Percentiles rank a stretch among this genome's conserved stretches.
Conservation (phyloP, 164 flowering plant species). For the Amborella trichopoda region DNA sequence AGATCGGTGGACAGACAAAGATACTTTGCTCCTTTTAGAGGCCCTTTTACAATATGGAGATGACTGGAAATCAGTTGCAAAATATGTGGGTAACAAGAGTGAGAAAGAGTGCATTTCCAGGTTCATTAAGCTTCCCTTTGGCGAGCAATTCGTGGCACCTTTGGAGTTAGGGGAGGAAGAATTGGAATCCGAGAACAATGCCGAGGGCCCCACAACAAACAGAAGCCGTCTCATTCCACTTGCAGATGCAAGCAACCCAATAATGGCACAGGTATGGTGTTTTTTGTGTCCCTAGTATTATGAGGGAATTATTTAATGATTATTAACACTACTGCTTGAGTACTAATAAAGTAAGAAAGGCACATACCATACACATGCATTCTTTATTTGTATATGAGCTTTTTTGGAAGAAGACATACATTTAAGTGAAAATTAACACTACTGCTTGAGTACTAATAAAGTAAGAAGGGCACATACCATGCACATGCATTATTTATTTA, state of each 20-base stretch:
- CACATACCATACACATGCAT: background rate
- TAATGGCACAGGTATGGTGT: constrained; percentile 74
- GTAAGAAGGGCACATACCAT: background rate
- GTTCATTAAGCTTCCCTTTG: constrained; percentile 84
- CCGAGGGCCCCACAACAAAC: constrained; percentile 23
- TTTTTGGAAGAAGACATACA: background rate
- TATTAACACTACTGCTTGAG: background rate
- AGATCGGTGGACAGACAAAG: constrained; percentile 78
- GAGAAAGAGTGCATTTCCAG: constrained; percentile 78
- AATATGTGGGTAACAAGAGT: constrained; percentile 70
- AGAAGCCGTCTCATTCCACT: constrained; percentile 71
- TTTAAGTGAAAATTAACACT: background rate
- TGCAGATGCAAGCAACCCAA: constrained; percentile 95
- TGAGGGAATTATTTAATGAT: background rate
- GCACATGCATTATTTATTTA: background rate
- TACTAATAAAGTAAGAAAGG: background rate
- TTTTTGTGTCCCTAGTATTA: background rate
- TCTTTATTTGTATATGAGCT: background rate
- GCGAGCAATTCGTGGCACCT: constrained; percentile 52
- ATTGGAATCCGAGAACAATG: constrained; percentile 11
- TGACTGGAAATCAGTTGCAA: constrained; percentile 89
- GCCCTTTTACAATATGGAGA: constrained; percentile 78
- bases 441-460: background rate
- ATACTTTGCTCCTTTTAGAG: constrained; percentile 82
- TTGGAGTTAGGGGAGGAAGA: constrained; percentile 25